Evolutionary conservation across 208 protist species (phyloP).

Genomic region (Blastocrithidia nonstop): DNA sequence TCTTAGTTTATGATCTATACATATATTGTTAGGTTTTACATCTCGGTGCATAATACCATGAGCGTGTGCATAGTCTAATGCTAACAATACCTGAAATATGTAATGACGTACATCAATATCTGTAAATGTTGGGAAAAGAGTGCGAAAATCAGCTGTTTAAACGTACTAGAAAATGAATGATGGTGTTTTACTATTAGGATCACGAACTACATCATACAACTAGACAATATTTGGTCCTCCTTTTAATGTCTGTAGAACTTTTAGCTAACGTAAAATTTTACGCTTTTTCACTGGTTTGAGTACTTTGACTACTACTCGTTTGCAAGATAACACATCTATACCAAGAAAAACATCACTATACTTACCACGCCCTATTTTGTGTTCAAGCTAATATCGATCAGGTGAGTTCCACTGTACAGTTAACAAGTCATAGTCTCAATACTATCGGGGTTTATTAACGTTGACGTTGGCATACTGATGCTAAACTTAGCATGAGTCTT

Average conservation of each 20-base stretch:
- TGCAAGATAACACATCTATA: slow-evolving; percentile 69
- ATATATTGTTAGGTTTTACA: slow-evolving; percentile 99
- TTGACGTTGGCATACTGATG: slow-evolving; percentile 75
- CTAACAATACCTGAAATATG: slow-evolving; percentile 94
- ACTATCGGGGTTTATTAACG: slow-evolving; percentile 81
- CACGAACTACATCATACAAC: slow-evolving; percentile 96
- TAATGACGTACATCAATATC: slow-evolving; percentile 98
- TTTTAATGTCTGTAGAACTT: slow-evolving; percentile 97
- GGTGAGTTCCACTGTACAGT: slow-evolving; percentile 87
- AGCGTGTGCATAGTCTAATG: slow-evolving; percentile 94
- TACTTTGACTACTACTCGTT: slow-evolving; percentile 97
- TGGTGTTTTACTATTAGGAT: slow-evolving; percentile 95
- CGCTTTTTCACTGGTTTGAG: slow-evolving; percentile 99
- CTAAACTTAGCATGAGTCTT: slow-evolving; percentile 13
- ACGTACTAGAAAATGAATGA: slow-evolving; percentile 99
- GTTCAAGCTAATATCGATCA: slow-evolving; percentile 95
- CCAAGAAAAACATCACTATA: slow-evolving; percentile 99
- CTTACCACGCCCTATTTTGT: slow-evolving; percentile 96
- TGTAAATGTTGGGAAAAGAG: slow-evolving; percentile 93
- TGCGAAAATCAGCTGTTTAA: slow-evolving; percentile 94
- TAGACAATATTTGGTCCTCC: slow-evolving; percentile 98
- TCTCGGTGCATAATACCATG: slow-evolving; percentile 99
- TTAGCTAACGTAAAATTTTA: slow-evolving; percentile 98
- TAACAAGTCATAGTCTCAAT: slow-evolving; percentile 92
- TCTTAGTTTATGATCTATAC: slow-evolving; percentile 95